Conservation (phyloP, 2,329 filamentous ascomycete genomes). For the Atkinsonella hypoxylon region DNA sequence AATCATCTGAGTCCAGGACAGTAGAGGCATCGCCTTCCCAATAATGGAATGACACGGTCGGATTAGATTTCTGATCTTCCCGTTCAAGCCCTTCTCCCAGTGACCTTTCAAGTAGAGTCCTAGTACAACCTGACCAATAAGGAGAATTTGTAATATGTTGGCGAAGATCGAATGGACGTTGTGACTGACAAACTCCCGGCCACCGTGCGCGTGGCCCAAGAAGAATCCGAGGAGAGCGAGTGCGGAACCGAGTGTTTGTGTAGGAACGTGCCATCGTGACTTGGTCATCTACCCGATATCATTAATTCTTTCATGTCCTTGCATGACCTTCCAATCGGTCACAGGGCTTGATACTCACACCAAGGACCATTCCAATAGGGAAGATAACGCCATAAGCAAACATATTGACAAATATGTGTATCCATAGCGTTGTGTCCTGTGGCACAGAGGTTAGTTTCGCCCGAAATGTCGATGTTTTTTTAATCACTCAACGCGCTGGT, state of each 20-base stretch:
- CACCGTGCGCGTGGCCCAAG: constrained; percentile 81
- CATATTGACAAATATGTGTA: constrained; percentile 82
- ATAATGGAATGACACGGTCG: constrained; percentile 67
- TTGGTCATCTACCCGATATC: constrained; percentile 55
- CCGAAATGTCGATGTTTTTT: background rate
- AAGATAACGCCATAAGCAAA: constrained; percentile 86
- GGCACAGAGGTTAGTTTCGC: constrained; percentile 19
- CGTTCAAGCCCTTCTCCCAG: constrained; percentile 73
- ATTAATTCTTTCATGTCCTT: background rate
- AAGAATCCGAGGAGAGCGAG: constrained; percentile 79
- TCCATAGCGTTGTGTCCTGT: constrained; percentile 77
- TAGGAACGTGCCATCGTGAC: constrained; percentile 87
- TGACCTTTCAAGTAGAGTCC: constrained; percentile 86
- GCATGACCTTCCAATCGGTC: background rate
- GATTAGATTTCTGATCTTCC: constrained; percentile 59
- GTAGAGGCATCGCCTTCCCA: constrained; percentile 76
- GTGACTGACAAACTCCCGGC: constrained; percentile 62
- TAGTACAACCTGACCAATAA: constrained; percentile 64
- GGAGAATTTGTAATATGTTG: constrained; percentile 65
- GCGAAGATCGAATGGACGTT: constrained; percentile 80
- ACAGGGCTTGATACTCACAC: constrained; percentile 43
- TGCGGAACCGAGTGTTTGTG: constrained; percentile 62
- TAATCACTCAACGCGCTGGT: background rate
- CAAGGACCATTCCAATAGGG: constrained; percentile 88
- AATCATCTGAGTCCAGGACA: constrained; percentile 87